Percentiles rank a stretch among this genome's conserved stretches.
These are phyloP conservation scores for Trichoderma orchidacearum DNA, from an alignment of 495 filamentous ascomycete species.

Conservation along the genomic window DNA sequence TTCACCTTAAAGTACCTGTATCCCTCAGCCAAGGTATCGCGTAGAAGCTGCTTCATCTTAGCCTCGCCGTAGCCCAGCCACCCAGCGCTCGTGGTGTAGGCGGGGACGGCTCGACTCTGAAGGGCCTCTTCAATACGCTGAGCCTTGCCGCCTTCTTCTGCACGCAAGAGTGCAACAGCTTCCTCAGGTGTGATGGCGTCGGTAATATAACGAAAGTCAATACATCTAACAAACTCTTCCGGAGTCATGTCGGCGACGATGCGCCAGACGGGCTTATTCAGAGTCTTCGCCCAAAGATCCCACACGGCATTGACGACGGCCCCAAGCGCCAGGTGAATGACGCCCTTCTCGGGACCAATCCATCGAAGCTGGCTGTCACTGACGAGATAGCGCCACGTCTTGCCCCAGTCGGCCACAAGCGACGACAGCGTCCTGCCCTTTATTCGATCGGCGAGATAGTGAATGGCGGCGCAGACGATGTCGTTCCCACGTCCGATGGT, in stretches of 20 bases:
- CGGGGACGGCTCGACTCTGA: constrained; percentile 60
- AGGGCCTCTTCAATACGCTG: constrained; percentile 57
- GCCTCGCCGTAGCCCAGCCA: constrained; percentile 90
- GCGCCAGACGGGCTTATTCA: constrained; percentile 79
- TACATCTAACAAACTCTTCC: constrained; percentile 72
- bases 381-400: constrained; percentile 84
- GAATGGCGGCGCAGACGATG: constrained; percentile 77
- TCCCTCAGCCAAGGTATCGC: constrained; percentile 58
- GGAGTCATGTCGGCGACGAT: constrained; percentile 82
- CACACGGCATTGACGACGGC: constrained; percentile 87
- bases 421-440: constrained; percentile 57
- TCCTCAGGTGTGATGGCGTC: constrained; percentile 86
- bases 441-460: constrained; percentile 59
- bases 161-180: constrained; percentile 55
- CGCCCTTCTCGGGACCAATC: constrained; percentile 93
- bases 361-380: constrained; percentile 83
- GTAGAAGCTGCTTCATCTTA: constrained; percentile 61
- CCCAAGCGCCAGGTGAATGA: constrained; percentile 82
- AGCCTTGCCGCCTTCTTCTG: constrained; percentile 47
- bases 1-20: constrained; percentile 91
- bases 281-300: constrained; percentile 87
- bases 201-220: constrained; percentile 89
- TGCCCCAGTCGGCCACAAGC: constrained; percentile 69
- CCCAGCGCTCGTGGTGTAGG: constrained; percentile 82
- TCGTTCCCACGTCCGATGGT: constrained; percentile 95